Conservation (phyloP, 192 early-diverging fungal genomes). For the Gonapodya prolifera region DNA sequence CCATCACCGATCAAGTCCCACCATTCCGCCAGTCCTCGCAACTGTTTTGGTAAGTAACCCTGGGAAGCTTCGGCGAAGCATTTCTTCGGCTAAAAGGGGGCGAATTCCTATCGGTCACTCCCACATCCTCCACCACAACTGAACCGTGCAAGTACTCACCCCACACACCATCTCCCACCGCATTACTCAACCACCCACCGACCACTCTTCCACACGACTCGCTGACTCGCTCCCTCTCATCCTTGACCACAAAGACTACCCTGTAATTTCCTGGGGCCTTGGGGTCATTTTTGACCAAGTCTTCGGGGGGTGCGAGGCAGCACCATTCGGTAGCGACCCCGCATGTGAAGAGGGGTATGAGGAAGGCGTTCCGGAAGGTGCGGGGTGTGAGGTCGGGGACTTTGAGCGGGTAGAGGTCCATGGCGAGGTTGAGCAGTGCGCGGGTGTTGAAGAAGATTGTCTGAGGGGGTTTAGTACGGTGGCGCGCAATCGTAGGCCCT, state of each 20-base stretch:
- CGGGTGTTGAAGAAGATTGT: neutral
- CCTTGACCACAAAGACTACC: neutral
- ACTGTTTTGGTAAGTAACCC: too few relatives aligned
- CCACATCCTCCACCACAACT: too few relatives aligned
- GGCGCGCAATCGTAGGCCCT: neutral
- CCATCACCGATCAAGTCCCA: too few relatives aligned
- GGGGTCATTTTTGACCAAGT: neutral
- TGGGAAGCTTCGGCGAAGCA: neutral
- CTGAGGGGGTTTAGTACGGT: too few relatives aligned
- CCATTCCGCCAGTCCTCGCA: too few relatives aligned
- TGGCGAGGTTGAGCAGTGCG: neutral
- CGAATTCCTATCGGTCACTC: too few relatives aligned
- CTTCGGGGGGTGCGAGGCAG: neutral
- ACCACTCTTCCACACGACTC: neutral
- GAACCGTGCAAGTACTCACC: neutral
- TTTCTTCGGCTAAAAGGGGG: too few relatives aligned
- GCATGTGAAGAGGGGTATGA: neutral
- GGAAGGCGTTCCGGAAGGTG: neutral
- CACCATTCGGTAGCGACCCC: neutral
- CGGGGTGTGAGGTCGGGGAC: neutral
- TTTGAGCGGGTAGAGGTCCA: neutral
- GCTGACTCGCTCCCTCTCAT: neutral
- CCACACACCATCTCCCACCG: neutral
- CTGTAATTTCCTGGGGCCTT: neutral
- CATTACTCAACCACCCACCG: neutral